Evolutionary conservation across 345 rosid genomes (phyloP).

Genomic region (Sonneratia alba): DNA sequence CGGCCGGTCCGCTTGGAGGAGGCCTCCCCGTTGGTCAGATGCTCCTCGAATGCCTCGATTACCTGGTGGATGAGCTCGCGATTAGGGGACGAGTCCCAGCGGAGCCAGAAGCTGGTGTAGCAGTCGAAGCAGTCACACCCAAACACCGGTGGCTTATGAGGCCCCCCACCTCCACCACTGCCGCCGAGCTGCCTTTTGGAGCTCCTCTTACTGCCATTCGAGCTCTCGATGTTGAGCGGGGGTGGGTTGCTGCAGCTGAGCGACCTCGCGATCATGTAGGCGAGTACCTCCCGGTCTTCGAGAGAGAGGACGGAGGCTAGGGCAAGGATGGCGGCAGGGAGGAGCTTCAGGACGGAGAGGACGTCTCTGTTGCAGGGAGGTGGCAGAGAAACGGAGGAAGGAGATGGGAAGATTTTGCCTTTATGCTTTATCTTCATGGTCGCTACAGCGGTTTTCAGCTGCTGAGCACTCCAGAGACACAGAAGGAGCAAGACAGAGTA

Average conservation of each 20-base stretch:
- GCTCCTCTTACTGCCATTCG: conserved; percentile 17
- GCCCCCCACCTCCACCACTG: background rate
- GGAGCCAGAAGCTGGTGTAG: conserved; percentile 72
- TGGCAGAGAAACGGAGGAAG: conserved; percentile 12
- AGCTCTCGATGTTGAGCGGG: conserved; percentile 2
- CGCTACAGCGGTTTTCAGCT: too few relatives aligned
- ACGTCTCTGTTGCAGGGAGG: conserved; percentile 23
- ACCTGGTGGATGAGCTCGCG: conserved; percentile 71
- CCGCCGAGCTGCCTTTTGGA: conserved; percentile 22
- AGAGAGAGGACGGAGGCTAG: conserved; percentile 54
- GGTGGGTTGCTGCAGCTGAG: conserved; percentile 30
- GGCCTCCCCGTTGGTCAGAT: conserved; percentile 32
- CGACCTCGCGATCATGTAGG: conserved; percentile 73
- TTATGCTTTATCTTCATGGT: conserved; percentile 71
- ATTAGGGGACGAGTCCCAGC: conserved; percentile 87
- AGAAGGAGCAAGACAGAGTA: too few relatives aligned
- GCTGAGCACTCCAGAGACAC: too few relatives aligned
- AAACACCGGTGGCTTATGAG: conserved; percentile 40
- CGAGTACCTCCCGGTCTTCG: conserved; percentile 77
- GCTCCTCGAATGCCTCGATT: conserved; percentile 84
- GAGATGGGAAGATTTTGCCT: conserved; percentile 76
- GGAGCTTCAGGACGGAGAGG: conserved; percentile 47
- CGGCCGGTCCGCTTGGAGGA: conserved; percentile 19
- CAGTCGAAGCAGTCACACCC: conserved; percentile 86
- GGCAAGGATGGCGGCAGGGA: conserved; percentile 65